phyloP scores from a whole-genome alignment of 2,329 filamentous ascomycete species.

The Ceratocystis cacaofunesta region DNA sequence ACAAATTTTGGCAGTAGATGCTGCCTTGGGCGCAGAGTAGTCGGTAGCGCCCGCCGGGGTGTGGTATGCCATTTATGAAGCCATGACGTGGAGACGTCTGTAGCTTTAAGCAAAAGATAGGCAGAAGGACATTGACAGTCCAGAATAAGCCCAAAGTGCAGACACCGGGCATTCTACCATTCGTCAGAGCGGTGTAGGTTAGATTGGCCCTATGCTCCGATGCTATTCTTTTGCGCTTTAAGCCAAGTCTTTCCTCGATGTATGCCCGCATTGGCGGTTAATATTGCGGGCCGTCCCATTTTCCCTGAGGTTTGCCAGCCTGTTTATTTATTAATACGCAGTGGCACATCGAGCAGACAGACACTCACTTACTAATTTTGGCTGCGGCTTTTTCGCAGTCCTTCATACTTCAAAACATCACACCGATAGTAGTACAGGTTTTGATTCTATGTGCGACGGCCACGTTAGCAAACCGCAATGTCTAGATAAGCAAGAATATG shows the following conservation, averaged over 20 bases:
- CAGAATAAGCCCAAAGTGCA: slow-evolving; percentile 44
- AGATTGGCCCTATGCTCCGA: slow-evolving; percentile 20
- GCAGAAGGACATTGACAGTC: slow-evolving; percentile 41
- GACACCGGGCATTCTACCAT: slow-evolving; percentile 36
- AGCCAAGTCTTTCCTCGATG: slow-evolving; percentile 38
- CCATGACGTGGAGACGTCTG: slow-evolving; percentile 46
- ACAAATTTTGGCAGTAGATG: slow-evolving; percentile 39
- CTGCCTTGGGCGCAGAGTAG: slow-evolving; percentile 44
- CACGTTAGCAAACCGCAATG: slow-evolving; percentile 5
- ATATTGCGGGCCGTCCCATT: slow-evolving; percentile 32
- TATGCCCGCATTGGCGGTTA: slow-evolving; percentile 41
- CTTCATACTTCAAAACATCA: slow-evolving; percentile 36
- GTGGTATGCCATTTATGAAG: slow-evolving; percentile 37
- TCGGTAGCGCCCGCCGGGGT: slow-evolving; percentile 42
- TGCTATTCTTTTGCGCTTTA: slow-evolving; percentile 30
- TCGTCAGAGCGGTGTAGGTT: no score
- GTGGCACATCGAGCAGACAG: neutral
- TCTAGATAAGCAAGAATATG: neutral
- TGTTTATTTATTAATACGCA: neutral
- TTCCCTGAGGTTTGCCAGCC: neutral
- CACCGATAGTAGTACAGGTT: slow-evolving; percentile 38
- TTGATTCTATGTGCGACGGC: slow-evolving; percentile 18
- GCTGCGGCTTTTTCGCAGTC: slow-evolving; percentile 29
- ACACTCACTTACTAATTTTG: slow-evolving; percentile 23
- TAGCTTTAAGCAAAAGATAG: slow-evolving; percentile 40